A percentile compares a stretch with the other conserved stretches of the same genome.
Evolutionary conservation across 1,139 yeast species (phyloP).

Genomic region (Zygosaccharomyces sapae): DNA sequence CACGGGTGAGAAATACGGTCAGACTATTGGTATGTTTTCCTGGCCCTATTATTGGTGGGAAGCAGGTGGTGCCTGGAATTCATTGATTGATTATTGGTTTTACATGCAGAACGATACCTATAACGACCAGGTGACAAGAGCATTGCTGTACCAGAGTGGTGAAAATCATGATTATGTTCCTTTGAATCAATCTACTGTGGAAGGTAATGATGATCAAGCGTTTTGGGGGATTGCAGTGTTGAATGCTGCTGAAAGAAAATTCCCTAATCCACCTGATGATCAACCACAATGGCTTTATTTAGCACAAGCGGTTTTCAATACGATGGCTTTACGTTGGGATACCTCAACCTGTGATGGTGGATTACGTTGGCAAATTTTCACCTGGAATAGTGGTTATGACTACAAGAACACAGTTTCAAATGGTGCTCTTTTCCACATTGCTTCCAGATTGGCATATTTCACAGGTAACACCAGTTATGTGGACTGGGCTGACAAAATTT

Average conservation of each 20-base stretch:
- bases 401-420: constrained; percentile 88
- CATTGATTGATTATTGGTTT: constrained; percentile 71
- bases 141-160: constrained; percentile 74
- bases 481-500: constrained; percentile 74
- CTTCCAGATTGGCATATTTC: constrained; percentile 80
- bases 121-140: constrained; percentile 53
- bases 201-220: constrained; percentile 97
- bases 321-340: constrained; percentile 91
- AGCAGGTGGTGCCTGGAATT: constrained; percentile 96
- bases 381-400: constrained; percentile 91
- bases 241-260: constrained; percentile 87
- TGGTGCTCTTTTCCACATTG: constrained; percentile 84
- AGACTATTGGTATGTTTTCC: constrained; percentile 78
- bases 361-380: constrained; percentile 91
- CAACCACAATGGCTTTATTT: constrained; percentile 69
- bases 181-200: constrained; percentile 85
- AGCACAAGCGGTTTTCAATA: constrained; percentile 80
- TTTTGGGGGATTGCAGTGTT: constrained; percentile 94
- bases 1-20: constrained; percentile 65
- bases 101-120: constrained; percentile 70
- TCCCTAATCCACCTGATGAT: constrained; percentile 62
- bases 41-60: constrained; percentile 97
- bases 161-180: constrained; percentile 76
- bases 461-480: constrained; percentile 69
- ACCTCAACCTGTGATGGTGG: constrained; percentile 73